phyloP scores from a whole-genome alignment of 2,329 filamentous ascomycete species.

The Fusarium sp. region DNA sequence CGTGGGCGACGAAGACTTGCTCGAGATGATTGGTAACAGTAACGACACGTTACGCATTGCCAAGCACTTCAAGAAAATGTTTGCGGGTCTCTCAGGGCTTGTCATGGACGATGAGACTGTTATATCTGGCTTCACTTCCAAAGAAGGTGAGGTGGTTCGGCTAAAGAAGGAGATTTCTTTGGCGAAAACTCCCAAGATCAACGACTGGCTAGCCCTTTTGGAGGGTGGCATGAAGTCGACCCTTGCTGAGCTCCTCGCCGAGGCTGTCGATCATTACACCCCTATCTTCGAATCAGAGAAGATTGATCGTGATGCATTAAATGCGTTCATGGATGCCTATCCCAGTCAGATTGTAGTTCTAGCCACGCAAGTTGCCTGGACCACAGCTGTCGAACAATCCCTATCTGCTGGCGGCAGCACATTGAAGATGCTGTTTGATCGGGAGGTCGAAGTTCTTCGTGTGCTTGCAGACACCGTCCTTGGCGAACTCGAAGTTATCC shows the following conservation, averaged over 20 bases:
- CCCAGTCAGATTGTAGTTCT: conserved; percentile 96
- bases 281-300: conserved; percentile 77
- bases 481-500: conserved; percentile 85
- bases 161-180: conserved; percentile 93
- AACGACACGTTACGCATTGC: conserved; percentile 96
- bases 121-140: conserved; percentile 93
- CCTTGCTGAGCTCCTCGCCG: conserved; percentile 86
- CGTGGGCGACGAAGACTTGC: conserved; percentile 95
- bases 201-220: conserved; percentile 96
- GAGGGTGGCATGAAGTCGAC: conserved; percentile 95
- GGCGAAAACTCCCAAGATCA: conserved; percentile 94
- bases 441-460: conserved; percentile 85
- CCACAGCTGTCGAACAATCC: conserved; percentile 82
- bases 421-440: conserved; percentile 77
- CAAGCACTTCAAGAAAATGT: conserved; percentile 99
- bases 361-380: conserved; percentile 94
- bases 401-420: conserved; percentile 76
- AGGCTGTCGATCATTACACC: conserved; percentile 85
- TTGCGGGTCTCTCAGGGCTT: conserved; percentile 91
- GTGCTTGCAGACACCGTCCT: conserved; percentile 89
- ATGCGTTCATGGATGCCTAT: conserved; percentile 82
- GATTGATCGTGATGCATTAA: conserved; percentile 76
- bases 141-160: conserved; percentile 89
- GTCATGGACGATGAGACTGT: conserved; percentile 89
- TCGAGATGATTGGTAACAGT: conserved; percentile 99